Conservation (phyloP, 2,329 filamentous ascomycete genomes). For the Paraphoma chrysanthemicola region DNA sequence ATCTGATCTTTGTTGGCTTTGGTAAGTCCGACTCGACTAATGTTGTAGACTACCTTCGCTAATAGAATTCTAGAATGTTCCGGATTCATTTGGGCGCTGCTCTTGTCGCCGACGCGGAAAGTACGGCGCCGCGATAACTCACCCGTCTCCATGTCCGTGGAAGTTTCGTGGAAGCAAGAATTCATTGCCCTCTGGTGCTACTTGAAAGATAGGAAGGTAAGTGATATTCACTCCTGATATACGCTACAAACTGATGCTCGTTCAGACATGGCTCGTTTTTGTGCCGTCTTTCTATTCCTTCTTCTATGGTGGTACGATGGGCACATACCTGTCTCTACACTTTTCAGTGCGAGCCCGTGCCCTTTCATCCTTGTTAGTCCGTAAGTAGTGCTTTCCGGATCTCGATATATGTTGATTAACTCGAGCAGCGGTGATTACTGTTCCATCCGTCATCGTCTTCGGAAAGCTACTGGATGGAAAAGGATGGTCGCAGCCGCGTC, state of each 20-base stretch:
- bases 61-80: conserved; percentile 5
- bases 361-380: conserved; percentile 11
- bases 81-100: conserved; percentile 10
- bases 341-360: conserved; percentile 16
- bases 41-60: neutral
- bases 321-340: conserved; percentile 16
- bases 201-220: neutral
- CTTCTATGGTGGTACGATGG: conserved; percentile 16
- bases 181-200: conserved; percentile 3
- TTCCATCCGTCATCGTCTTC: conserved; percentile 11
- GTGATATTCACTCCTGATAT: neutral
- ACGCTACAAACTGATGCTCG: neutral
- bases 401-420: neutral
- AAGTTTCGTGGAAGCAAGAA: conserved; percentile 4
- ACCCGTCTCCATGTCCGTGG: conserved; percentile 1
- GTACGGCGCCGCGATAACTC: conserved; percentile 9
- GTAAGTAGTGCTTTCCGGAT: neutral
- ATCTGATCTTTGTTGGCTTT: conserved; percentile 12
- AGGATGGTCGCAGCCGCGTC: conserved; percentile 5
- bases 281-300: conserved; percentile 13
- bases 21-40: neutral
- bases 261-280: conserved; percentile 11
- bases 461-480: conserved; percentile 10
- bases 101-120: conserved; percentile 4
- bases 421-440: conserved; percentile 2